Conservation (phyloP, 495 filamentous ascomycete species). For the Tuber melanosporum region DNA sequence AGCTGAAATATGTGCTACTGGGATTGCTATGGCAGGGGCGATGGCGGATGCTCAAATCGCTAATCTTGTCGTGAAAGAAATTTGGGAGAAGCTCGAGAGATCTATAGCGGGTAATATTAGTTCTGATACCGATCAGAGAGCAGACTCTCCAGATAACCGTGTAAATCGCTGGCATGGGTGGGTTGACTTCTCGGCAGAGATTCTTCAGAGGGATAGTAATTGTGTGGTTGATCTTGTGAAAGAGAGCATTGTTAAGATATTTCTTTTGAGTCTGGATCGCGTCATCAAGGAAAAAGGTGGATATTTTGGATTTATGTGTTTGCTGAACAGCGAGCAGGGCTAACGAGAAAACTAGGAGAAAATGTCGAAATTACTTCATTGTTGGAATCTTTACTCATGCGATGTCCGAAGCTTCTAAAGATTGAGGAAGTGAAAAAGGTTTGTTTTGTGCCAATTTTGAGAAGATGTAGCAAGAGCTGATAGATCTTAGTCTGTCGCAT, state of each 20-base stretch:
- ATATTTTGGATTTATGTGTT: background rate
- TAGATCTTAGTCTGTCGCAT: background rate
- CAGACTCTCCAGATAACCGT: background rate
- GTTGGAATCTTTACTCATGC: slow-evolving; percentile 10
- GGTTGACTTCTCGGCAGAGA: slow-evolving; percentile 23
- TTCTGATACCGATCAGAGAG: background rate
- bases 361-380: slow-evolving; percentile 14
- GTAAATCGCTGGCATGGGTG: slow-evolving; percentile 9
- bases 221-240: slow-evolving; percentile 15
- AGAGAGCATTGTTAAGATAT: slow-evolving; percentile 4
- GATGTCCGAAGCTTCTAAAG: background rate
- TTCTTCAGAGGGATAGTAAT: slow-evolving; percentile 22
- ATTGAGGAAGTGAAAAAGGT: slow-evolving; percentile 16
- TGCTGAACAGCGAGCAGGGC: background rate
- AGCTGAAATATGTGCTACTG: slow-evolving; percentile 19
- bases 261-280: slow-evolving; percentile 12
- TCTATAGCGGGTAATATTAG: slow-evolving; percentile 6
- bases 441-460: background rate
- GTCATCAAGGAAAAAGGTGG: slow-evolving; percentile 14
- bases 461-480: slow-evolving; percentile 4
- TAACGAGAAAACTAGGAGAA: slow-evolving; percentile 6
- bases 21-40: slow-evolving; percentile 28
- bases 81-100: slow-evolving; percentile 18
- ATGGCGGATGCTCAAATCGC: slow-evolving; percentile 9
- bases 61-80: slow-evolving; percentile 13